Evolutionary conservation across 768 basidiomycete species (phyloP).

Genomic region (Trametes gibbosa): DNA sequence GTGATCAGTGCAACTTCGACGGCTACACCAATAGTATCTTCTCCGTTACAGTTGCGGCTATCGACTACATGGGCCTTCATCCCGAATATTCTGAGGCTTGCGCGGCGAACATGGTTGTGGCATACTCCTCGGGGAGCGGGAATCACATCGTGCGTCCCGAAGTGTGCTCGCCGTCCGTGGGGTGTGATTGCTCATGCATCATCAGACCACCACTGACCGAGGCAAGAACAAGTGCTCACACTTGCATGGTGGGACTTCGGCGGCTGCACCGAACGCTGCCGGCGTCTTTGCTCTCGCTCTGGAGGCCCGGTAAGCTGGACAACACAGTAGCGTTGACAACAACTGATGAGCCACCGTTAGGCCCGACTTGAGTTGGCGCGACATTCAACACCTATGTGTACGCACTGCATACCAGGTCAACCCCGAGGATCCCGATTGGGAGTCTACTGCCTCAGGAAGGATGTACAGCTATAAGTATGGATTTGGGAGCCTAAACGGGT

Average conservation of each 20-base stretch:
- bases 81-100: conserved; percentile 98
- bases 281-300: conserved; percentile 92
- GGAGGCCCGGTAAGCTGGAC: conserved; percentile 61
- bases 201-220: conserved; percentile 90
- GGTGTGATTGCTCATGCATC: conserved; percentile 9
- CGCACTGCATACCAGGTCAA: conserved; percentile 77
- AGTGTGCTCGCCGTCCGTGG: conserved; percentile 1
- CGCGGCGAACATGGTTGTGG: conserved; percentile 94
- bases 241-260: conserved; percentile 93
- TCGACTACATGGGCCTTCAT: conserved; percentile 90
- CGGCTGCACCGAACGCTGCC: conserved; percentile 94
- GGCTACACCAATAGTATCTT: conserved; percentile 99
- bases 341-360: conserved; percentile 36
- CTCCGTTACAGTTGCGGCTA: conserved; percentile 92
- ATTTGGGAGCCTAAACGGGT: conserved; percentile 86
- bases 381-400: conserved; percentile 88
- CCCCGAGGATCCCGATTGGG: conserved; percentile 92
- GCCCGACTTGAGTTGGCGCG: conserved; percentile 95
- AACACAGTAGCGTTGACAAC: conserved; percentile 1
- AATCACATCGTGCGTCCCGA: conserved; percentile 69
- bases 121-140: conserved; percentile 93
- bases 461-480: conserved; percentile 92
- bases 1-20: conserved; percentile 99
- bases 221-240: conserved; percentile 80
- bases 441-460: conserved; percentile 67